Percentiles rank a stretch among this genome's conserved stretches.
These are phyloP conservation scores for Barbarea vulgaris DNA, from an alignment of 345 rosid genomes.

Conservation along the genomic window DNA sequence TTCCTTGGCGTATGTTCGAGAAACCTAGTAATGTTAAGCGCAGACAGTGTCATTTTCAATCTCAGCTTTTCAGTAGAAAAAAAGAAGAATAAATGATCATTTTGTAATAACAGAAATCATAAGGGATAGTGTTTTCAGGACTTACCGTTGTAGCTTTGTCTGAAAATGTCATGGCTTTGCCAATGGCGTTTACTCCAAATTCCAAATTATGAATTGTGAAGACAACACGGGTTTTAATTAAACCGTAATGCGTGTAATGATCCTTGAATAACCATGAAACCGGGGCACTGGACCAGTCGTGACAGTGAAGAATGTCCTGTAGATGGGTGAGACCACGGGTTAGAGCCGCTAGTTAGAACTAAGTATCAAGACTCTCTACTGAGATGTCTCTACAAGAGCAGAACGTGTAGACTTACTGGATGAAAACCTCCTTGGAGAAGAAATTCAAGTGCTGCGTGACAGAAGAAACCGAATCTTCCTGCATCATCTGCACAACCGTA, in stretches of 20 bases:
- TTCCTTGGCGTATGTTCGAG: conserved; percentile 76
- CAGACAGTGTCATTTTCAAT: background rate
- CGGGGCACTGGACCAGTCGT: conserved; percentile 97
- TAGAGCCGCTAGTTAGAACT: background rate
- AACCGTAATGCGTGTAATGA: conserved; percentile 72
- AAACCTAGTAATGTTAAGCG: conserved; percentile 60
- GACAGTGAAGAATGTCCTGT: conserved; percentile 97
- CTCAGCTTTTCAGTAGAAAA: background rate
- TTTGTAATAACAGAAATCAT: background rate
- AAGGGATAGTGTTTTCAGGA: conserved; percentile 12
- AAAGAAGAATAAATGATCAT: background rate
- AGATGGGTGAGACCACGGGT: conserved; percentile 17
- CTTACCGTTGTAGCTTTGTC: conserved; percentile 93
- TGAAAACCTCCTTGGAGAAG: conserved; percentile 82
- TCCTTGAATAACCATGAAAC: conserved; percentile 89
- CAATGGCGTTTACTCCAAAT: conserved; percentile 71
- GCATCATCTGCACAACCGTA: conserved; percentile 86
- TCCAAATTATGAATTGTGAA: conserved; percentile 95
- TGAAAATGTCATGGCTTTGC: conserved; percentile 75
- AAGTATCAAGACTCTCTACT: background rate
- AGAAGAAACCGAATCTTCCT: conserved; percentile 84
- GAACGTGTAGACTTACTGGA: conserved; percentile 57
- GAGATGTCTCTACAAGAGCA: background rate
- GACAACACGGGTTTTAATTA: conserved; percentile 76
- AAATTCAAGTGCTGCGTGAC: conserved; percentile 95